Evolutionary conservation across 2,329 filamentous ascomycete genomes (phyloP).

Genomic region (Fusarium sp.): DNA sequence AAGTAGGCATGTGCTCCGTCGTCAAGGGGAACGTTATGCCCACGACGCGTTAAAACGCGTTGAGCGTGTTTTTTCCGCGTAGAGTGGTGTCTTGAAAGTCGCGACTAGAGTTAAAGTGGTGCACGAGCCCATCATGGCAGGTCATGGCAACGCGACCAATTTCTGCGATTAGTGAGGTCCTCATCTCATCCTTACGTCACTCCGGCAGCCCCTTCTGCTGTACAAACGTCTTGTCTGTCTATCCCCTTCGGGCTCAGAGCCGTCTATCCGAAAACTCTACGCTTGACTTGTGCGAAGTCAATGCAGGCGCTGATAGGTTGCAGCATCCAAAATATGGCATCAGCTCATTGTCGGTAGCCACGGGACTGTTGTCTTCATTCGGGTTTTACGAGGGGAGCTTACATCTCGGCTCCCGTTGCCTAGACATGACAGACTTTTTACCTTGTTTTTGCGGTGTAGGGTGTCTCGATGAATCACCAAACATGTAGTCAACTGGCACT

Average conservation of each 20-base stretch:
- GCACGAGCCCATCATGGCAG: slow-evolving; percentile 5
- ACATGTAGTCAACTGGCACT: not conserved
- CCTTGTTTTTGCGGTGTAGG: not conserved
- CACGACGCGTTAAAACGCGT: slow-evolving; percentile 18
- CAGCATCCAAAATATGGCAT: not conserved
- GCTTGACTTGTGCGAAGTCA: not conserved
- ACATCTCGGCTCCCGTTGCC: slow-evolving; percentile 31
- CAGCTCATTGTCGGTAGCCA: not conserved
- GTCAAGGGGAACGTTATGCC: slow-evolving; percentile 37
- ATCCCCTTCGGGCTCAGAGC: not conserved
- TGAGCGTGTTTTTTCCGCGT: slow-evolving; percentile 15
- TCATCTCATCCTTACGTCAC: slow-evolving; percentile 21
- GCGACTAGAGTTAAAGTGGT: slow-evolving; percentile 6
- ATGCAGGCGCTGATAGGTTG: not conserved
- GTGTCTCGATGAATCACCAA: slow-evolving; percentile 9
- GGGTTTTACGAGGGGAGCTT: slow-evolving; percentile 6
- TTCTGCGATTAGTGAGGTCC: not conserved
- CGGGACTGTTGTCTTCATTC: not conserved
- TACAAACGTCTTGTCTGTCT: not conserved
- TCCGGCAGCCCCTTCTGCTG: not conserved
- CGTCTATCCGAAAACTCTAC: not conserved
- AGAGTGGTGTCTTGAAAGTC: slow-evolving; percentile 8
- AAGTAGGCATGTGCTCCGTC: slow-evolving; percentile 32
- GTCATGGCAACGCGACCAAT: slow-evolving; percentile 11
- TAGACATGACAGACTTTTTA: not conserved